Conservation (phyloP, 1,284 basidiomycete species). For the Bjerkandera adusta region DNA sequence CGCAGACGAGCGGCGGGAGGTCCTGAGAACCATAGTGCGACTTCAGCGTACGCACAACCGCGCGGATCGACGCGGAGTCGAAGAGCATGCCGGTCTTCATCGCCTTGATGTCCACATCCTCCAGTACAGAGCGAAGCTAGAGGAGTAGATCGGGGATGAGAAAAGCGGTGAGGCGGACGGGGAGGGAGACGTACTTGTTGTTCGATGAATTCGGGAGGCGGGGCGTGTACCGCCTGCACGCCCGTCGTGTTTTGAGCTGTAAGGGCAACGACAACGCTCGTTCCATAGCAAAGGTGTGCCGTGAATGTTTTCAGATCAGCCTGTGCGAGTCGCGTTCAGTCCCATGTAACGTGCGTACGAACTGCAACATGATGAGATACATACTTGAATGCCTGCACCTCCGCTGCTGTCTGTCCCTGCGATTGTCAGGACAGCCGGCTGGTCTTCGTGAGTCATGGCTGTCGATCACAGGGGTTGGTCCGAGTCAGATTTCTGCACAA, state of each 20-base stretch:
- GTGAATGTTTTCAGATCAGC: constrained; percentile 88
- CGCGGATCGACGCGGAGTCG: constrained; percentile 46
- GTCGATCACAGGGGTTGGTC: not conserved
- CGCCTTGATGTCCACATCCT: constrained; percentile 72
- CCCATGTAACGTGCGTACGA: too few relatives aligned
- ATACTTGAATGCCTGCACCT: constrained; percentile 87
- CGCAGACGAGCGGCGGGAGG: constrained; percentile 66
- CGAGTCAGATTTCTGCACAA: not conserved
- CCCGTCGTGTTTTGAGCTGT: constrained; percentile 92
- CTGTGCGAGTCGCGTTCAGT: too few relatives aligned
- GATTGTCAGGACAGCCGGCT: constrained; percentile 60
- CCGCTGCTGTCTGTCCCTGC: constrained; percentile 88
- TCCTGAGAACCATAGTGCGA: constrained; percentile 30
- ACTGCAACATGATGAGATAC: constrained; percentile 15
- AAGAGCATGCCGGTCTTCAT: constrained; percentile 93
- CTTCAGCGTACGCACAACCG: constrained; percentile 46
- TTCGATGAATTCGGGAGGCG: constrained; percentile 67
- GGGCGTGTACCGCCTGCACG: constrained; percentile 70
- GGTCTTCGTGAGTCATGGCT: constrained; percentile 7
- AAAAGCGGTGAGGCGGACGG: not conserved
- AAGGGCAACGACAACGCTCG: constrained; percentile 86
- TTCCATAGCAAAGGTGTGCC: constrained; percentile 79
- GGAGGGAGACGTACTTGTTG: constrained; percentile 52
- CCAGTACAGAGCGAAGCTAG: constrained; percentile 73
- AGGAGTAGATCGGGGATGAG: not conserved